Evolutionary conservation across 495 filamentous ascomycete species (phyloP), one percentile per base, ranked within the genome.

Genomic region (Pyrenula massariospora): DNA sequence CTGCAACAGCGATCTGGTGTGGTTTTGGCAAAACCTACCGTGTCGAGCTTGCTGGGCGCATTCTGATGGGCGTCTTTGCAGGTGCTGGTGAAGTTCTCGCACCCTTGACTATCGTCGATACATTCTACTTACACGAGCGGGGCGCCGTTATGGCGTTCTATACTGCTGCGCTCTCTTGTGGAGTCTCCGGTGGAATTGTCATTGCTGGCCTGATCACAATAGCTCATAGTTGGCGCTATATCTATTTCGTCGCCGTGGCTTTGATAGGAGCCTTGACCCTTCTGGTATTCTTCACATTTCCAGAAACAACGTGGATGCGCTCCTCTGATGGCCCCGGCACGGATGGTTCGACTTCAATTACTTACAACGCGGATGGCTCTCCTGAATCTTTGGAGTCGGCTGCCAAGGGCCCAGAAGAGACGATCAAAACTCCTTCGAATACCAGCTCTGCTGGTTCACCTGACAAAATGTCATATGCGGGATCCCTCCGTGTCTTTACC

Each of bases 71-170:
- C 1, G 69, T 79, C 53, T 72, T 70, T 0, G 65, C 75, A 2
- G 79, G 79, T n/a, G 73, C 76, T 48, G 78, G 72, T 10, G 79
- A 82, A 61, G 73, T 70, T 24, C 70, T 81, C 20, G 73, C 69
- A 0, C 76, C 75, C 2, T 64, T 78, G n/a, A 76, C 76, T 0
- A 80, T 81, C 53, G 70, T 76, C 19, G 79, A 83, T 57, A 60
- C 80, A 19, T 83, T 80, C 64, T 83, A 81, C 65, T 64, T 83
- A 12, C 80, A 83, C 52, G 78, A 83, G 61, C 69, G 80, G 22
- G 80, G 78, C 24, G 66, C 66, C 0, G 65, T 80, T 31, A 73
- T 70, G 58, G 68, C 70, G 48, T 63, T 76, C 15, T 81, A 80
- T 63, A 74, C 68, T n/a, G 69, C 69, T 2, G 73, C 76, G 20